Evolutionary conservation across 352 stramenopile species (phyloP), one percentile per base, ranked within the genome.

Genomic region (Aphanomyces stellatus): DNA sequence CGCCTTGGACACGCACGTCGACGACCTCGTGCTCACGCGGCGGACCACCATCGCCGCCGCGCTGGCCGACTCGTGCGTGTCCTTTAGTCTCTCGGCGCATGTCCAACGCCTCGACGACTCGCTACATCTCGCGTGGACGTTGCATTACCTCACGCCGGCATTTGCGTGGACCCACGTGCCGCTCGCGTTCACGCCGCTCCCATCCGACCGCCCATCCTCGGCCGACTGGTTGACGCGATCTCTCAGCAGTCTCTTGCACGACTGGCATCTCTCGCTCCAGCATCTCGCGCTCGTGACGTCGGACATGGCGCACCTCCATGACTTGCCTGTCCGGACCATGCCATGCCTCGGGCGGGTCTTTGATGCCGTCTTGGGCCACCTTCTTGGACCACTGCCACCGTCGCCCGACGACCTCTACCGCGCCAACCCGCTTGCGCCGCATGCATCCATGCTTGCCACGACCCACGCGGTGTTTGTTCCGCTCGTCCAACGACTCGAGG

Each of bases 1-100:
- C 5, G 15, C 24, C 5, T 15, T 64, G 8, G 55, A 64, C 11
- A n/a, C 55, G 17, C 55, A 64, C 15, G 22, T 64, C 17, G 35
- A 64, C 55, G 37, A 64, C 5, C 55, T 64, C 17, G 49, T 35
- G n/a, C 6, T 46, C 17, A 35, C 33, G 2, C 35, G 31, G 15
- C 55, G 55, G 33, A n/a, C 22, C 31, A 24, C 55, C 6, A 13
- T 64, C 17, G 15, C 28, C 13, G 55, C 55, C 10, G n/a, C 37
- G 11, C 37, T 64, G 4, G 55, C 22, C 35, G 31, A 51, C n/a
- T 40, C 25, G 30, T 49, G 31, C 19, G 19, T 10, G 35, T 64
- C 10, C 55, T 64, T 64, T 51, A 51, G 55, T 30, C 55, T 64
- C 31, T 64, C 55, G n/a, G 15, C 11, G 33, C 35, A 64, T 10